Percentiles rank a stretch among this genome's conserved stretches.
Conservation (phyloP, 208 protist species). For the Leishmania arabica region DNA sequence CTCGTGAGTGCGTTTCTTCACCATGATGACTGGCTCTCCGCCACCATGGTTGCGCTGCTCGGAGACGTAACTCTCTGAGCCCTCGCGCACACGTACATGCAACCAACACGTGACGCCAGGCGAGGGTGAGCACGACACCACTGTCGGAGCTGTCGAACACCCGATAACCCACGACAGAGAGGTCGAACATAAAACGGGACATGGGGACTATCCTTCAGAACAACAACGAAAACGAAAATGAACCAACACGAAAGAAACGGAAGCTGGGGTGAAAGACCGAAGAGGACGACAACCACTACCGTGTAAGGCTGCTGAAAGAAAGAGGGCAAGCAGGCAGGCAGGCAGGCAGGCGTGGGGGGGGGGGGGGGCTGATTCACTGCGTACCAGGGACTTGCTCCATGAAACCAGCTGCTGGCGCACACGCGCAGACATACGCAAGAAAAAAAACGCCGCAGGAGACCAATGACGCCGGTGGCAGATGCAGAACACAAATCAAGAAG, state of each 20-base stretch:
- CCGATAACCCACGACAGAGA: background rate
- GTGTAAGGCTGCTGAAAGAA: background rate
- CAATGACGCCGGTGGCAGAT: background rate
- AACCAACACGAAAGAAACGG: background rate
- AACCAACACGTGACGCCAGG: background rate
- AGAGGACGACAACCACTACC: background rate
- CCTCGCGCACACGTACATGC: background rate
- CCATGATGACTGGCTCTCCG: background rate
- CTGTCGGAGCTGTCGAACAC: background rate
- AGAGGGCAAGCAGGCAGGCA: too few species aligned
- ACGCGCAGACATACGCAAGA: background rate
- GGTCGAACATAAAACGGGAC: background rate
- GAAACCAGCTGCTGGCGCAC: background rate
- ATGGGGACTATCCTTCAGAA: background rate
- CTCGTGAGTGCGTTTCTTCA: background rate
- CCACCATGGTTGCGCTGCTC: background rate
- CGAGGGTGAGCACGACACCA: background rate
- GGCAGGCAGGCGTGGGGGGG: too few species aligned
- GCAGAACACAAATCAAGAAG: background rate
- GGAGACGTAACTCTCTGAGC: background rate
- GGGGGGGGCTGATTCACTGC: background rate
- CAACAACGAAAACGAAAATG: background rate
- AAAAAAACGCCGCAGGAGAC: background rate
- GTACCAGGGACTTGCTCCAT: background rate
- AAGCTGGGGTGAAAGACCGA: too few species aligned